Evolutionary conservation across 192 early-diverging fungal species (phyloP).

Genomic region (Coemansia sp.): DNA sequence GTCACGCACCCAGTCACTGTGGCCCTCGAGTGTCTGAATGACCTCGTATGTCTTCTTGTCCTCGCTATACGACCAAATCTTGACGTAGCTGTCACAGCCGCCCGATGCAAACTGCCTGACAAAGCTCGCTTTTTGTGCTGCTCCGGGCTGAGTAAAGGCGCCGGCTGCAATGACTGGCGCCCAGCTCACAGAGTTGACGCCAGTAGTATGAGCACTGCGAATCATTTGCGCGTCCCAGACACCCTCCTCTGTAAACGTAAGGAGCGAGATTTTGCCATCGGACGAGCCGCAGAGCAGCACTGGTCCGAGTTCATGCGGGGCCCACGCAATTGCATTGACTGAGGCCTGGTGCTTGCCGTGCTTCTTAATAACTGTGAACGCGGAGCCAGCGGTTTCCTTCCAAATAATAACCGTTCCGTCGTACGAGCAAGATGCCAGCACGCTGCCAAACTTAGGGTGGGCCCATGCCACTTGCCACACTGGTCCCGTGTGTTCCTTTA

Average conservation of each 20-base stretch:
- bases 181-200: constrained; percentile 94
- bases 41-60: constrained; percentile 81
- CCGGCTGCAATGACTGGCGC: constrained; percentile 80
- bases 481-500: constrained; percentile 87
- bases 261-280: constrained; percentile 90
- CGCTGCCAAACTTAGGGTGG: constrained; percentile 95
- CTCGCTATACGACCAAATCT: constrained; percentile 82
- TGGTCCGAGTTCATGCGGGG: constrained; percentile 94
- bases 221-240: constrained; percentile 75
- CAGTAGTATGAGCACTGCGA: constrained; percentile 88
- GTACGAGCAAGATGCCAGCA: constrained; percentile 95
- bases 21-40: constrained; percentile 80
- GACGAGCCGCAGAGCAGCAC: constrained; percentile 91
- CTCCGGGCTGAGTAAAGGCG: constrained; percentile 48
- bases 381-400: constrained; percentile 79
- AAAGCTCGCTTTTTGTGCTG: constrained; percentile 45
- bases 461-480: constrained; percentile 99
- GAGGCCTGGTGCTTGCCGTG: constrained; percentile 87
- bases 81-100: constrained; percentile 96
- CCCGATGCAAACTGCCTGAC: constrained; percentile 86
- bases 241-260: constrained; percentile 92
- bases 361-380: constrained; percentile 67
- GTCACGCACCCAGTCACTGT: constrained; percentile 98
- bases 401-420: constrained; percentile 96
- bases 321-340: constrained; percentile 97